These are phyloP conservation scores for Saksenaea oblongispora DNA, from an alignment of 371 early-diverging fungal genomes.

Conservation along the genomic window DNA sequence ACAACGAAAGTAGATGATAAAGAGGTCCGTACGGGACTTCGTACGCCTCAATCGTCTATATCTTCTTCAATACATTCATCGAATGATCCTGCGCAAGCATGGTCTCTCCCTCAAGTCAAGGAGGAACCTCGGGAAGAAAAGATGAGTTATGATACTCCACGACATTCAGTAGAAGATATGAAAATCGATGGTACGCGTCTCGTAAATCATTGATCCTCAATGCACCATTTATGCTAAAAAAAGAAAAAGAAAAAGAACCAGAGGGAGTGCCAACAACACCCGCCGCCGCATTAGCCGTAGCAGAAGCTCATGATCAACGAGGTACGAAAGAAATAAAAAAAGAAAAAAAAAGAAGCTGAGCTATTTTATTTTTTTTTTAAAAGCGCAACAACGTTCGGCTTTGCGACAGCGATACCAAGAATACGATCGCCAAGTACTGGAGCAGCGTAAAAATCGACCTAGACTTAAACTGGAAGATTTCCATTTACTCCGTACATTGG, in stretches of 20 bases:
- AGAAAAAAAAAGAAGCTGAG: not conserved
- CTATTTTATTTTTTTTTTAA: not conserved
- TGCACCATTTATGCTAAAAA: not conserved
- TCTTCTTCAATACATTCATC: constrained; percentile 4
- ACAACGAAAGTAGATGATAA: not conserved
- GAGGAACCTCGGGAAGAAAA: constrained; percentile 2
- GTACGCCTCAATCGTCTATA: constrained; percentile 2
- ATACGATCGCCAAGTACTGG: constrained; percentile 6
- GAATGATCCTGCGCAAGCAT: not conserved
- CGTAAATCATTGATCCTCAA: not conserved
- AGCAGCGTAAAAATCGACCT: constrained; percentile 13
- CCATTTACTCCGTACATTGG: constrained; percentile 77
- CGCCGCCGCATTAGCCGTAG: not conserved
- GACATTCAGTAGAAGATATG: not conserved
- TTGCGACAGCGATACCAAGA: constrained; percentile 21
- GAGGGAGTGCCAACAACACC: not conserved
- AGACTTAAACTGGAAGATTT: constrained; percentile 66
- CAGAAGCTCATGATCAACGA: not conserved
- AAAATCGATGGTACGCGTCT: not conserved
- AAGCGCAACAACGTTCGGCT: constrained; percentile 17
- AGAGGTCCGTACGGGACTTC: not conserved
- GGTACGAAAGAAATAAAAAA: not conserved
- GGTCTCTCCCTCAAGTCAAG: constrained; percentile 1
- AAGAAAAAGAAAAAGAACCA: no score
- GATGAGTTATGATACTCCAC: not conserved